phyloP scores from a whole-genome alignment of 108 stramenopile genomes.

The Nitzschia putrida region DNA sequence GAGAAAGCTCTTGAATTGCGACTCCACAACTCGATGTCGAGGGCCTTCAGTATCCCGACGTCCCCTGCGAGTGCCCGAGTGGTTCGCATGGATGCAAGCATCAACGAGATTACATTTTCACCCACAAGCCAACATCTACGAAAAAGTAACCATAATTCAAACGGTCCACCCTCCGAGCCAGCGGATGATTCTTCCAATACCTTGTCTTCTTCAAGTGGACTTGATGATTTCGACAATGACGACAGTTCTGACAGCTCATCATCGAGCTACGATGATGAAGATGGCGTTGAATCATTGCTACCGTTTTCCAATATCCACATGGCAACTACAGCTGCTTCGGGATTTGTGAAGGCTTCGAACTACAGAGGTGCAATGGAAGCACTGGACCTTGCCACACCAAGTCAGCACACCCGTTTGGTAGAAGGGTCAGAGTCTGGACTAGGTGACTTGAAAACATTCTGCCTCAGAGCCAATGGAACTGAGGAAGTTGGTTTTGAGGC shows the following conservation, averaged over 20 bases:
- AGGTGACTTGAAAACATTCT: background rate
- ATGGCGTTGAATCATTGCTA: background rate
- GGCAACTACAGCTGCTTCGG: background rate
- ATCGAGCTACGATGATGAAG: background rate
- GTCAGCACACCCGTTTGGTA: constrained; percentile 6
- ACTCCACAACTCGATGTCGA: background rate
- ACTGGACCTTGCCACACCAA: constrained; percentile 1
- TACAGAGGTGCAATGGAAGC: constrained; percentile 5
- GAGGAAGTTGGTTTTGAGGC: constrained; percentile 17
- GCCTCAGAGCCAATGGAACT: constrained; percentile 2
- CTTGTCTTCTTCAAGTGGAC: background rate
- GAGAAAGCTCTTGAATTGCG: background rate
- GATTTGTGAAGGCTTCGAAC: background rate
- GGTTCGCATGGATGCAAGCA: background rate
- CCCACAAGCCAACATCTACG: background rate
- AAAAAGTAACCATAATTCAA: background rate
- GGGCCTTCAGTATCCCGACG: background rate
- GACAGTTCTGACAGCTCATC: background rate
- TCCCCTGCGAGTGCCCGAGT: background rate
- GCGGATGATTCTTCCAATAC: background rate
- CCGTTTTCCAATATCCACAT: background rate
- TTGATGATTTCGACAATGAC: background rate
- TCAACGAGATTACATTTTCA: constrained; percentile 6
- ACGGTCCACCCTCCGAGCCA: background rate
- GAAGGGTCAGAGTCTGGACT: constrained; percentile 1